Evolutionary conservation across 805 yeast genomes (phyloP), one percentile per base, ranked within the genome.

Genomic region (Candida odintsovae): DNA sequence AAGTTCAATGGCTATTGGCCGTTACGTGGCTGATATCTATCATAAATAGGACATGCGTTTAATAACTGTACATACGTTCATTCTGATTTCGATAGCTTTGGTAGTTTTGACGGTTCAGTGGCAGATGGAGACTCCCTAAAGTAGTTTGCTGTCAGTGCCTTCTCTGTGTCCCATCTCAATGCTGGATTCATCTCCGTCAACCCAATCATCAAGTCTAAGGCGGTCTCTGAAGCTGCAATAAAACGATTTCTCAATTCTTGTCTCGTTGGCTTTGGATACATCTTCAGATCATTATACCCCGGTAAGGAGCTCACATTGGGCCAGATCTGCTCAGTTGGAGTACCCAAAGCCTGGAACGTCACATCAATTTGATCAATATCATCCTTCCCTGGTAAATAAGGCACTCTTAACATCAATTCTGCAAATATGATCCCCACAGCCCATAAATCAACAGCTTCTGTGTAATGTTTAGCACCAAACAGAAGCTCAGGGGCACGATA

Each of bases 341-440:
- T 90, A 0, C 99, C 99, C 48, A 92, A 68, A 0, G 98, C 99
- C 59, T 87, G 80, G 63, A 94, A 92, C 0, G 98, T 94, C n/a
- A 90, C 86, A 42, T 86, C 95, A 36, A 90, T 66, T 63, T 94
- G 99, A 60, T 90, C 96, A 2, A 80, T 64, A 63, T 94, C 99
- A 53, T 86, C 89, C 55, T 80, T 81, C 1, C 98, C 99, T 0
- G 99, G 96, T 40, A 95, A 67, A 64, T 94, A 94, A 2, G 99
- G 99, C 3, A 88, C 88, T 60, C 99, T 74, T 54, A 94, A 71
- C 97, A 94, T 89, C 55, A 94, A 68, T 59, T 94, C 99, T 0
- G 98, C 98, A 70, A 94, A 94, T 3, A 94, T 92, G 33, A 90
- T 80, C 2, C 99, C 99, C 6, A 90, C 86, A 0, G 98, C 92